These are phyloP conservation scores for Chaetomium sp. DNA, from an alignment of 2,329 filamentous ascomycete genomes.

Conservation along the genomic window DNA sequence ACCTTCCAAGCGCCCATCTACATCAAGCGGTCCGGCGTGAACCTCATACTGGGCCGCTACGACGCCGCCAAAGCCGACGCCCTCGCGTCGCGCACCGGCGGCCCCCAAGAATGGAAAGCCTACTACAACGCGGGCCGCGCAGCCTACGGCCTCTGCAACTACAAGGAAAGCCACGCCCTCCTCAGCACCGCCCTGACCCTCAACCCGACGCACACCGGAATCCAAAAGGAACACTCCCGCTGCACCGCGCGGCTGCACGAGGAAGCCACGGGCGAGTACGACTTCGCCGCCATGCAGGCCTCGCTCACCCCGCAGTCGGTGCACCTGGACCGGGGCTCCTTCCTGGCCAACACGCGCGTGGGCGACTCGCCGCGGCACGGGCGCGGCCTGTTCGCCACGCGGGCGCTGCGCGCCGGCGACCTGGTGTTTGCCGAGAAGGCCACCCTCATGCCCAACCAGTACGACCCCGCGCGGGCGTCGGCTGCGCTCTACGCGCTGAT, in stretches of 20 bases:
- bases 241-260: constrained; percentile 36
- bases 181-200: constrained; percentile 36
- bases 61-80: constrained; percentile 41
- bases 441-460: constrained; percentile 45
- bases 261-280: constrained; percentile 37
- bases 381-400: constrained; percentile 47
- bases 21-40: constrained; percentile 40
- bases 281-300: constrained; percentile 37
- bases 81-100: constrained; percentile 35
- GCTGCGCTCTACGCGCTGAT: constrained; percentile 48
- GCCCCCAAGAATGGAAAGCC: constrained; percentile 39
- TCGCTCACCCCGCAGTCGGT: constrained; percentile 29
- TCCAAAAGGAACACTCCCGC: constrained; percentile 35
- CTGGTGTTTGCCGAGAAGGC: constrained; percentile 49
- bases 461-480: constrained; percentile 45
- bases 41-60: constrained; percentile 41
- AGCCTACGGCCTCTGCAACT: constrained; percentile 42
- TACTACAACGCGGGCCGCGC: constrained; percentile 42
- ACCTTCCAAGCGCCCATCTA: constrained; percentile 33
- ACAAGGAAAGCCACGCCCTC: constrained; percentile 33
- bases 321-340: constrained; percentile 42
- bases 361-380: constrained; percentile 42
- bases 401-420: constrained; percentile 43
- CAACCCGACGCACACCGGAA: constrained; percentile 27
- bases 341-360: constrained; percentile 40